phyloP scores from a whole-genome alignment of 768 basidiomycete genomes.

The Suillus tomentosus region DNA sequence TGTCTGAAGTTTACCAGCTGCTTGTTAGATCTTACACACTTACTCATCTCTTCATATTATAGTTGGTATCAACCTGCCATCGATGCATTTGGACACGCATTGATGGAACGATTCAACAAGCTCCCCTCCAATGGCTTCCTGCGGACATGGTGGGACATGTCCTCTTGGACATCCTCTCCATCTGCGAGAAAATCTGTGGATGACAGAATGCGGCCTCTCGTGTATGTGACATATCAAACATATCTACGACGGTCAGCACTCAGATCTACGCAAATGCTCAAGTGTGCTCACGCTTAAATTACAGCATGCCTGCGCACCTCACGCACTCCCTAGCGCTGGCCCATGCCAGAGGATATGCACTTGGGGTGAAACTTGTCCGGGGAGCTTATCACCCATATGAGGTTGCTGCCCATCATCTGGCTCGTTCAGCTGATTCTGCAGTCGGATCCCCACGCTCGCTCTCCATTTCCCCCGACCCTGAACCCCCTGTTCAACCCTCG shows the following conservation, averaged over 20 bases:
- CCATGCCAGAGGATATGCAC: conserved; percentile 60
- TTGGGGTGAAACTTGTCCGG: conserved; percentile 91
- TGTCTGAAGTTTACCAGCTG: not conserved
- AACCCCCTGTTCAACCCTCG: conserved; percentile 66
- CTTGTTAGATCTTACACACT: not conserved
- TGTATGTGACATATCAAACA: conserved; percentile 89
- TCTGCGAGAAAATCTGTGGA: not conserved
- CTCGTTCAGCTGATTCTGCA: conserved; percentile 18
- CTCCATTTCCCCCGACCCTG: conserved; percentile 58
- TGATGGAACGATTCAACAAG: conserved; percentile 79
- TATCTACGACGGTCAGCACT: conserved; percentile 72
- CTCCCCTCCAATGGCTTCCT: conserved; percentile 13
- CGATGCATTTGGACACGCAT: conserved; percentile 72
- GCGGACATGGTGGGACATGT: not conserved
- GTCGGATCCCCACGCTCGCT: conserved; percentile 12
- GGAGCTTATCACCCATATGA: conserved; percentile 91
- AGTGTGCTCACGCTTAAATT: conserved; percentile 1
- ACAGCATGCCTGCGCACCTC: conserved; percentile 71
- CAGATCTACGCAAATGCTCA: not conserved
- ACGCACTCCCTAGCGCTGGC: conserved; percentile 66
- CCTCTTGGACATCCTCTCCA: not conserved
- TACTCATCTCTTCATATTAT: conserved; percentile 8
- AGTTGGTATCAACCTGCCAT: conserved; percentile 78
- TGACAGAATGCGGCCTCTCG: conserved; percentile 56
- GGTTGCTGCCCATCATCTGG: conserved; percentile 41